These are phyloP conservation scores for Mucor saturninus DNA, from an alignment of 371 early-diverging fungal genomes.

Conservation along the genomic window DNA sequence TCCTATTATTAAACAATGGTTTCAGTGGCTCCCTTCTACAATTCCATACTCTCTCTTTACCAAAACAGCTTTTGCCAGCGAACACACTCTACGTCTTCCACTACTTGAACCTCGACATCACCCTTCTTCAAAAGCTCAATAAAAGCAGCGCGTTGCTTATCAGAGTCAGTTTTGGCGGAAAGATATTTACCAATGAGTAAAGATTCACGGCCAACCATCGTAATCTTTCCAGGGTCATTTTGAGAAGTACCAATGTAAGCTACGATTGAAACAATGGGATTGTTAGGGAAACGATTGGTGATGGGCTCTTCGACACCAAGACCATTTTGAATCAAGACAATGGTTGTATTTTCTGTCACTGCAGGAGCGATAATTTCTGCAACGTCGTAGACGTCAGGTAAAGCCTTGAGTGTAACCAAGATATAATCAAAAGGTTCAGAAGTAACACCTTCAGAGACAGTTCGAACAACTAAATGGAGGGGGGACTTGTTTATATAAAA, in stretches of 20 bases:
- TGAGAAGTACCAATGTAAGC: constrained; percentile 80
- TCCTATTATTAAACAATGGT: constrained; percentile 43
- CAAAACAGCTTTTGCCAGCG: constrained; percentile 90
- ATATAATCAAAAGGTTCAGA: constrained; percentile 68
- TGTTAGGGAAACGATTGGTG: constrained; percentile 63
- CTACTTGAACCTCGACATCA: constrained; percentile 51
- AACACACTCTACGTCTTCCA: constrained; percentile 68
- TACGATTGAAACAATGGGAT: constrained; percentile 73
- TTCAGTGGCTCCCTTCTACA: not conserved
- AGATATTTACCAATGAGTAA: constrained; percentile 42
- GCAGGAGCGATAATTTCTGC: constrained; percentile 70
- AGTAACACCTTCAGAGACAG: constrained; percentile 54
- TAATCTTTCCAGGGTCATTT: constrained; percentile 62
- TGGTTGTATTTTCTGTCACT: constrained; percentile 60
- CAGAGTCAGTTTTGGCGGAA: constrained; percentile 30
- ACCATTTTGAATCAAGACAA: constrained; percentile 89
- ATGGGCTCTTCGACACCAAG: constrained; percentile 78
- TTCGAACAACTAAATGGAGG: constrained; percentile 47
- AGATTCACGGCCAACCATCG: constrained; percentile 42
- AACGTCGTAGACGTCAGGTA: constrained; percentile 68
- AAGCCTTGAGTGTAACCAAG: constrained; percentile 76
- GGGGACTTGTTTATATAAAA: not conserved
- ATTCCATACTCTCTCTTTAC: constrained; percentile 28
- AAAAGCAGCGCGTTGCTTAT: constrained; percentile 35
- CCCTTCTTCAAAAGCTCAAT: constrained; percentile 53